A percentile compares a stretch with the other conserved stretches of the same genome.
Evolutionary conservation across 1,139 yeast species (phyloP).

Genomic region (Blastobotrys aristatus): DNA sequence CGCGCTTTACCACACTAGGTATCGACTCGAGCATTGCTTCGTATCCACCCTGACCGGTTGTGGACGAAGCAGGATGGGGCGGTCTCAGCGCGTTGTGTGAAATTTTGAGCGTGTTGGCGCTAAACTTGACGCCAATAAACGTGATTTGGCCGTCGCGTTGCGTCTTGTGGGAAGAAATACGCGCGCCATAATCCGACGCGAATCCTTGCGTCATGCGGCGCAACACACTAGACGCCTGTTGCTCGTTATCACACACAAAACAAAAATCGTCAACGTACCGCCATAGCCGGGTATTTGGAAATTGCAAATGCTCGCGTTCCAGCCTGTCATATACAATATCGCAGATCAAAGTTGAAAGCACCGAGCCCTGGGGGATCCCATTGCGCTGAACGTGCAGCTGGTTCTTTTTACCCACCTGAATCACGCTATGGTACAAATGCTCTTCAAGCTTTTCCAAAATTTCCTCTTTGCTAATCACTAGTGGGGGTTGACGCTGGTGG

Average conservation of each 20-base stretch:
- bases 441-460: constrained; percentile 27
- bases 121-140: constrained; percentile 5
- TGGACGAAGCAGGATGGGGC: neutral
- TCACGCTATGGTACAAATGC: constrained; percentile 41
- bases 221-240: constrained; percentile 9
- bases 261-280: constrained; percentile 86
- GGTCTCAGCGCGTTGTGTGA: too few relatives aligned
- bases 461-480: constrained; percentile 8
- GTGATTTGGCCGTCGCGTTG: constrained; percentile 24
- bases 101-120: neutral
- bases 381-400: constrained; percentile 43
- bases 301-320: constrained; percentile 42
- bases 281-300: constrained; percentile 41
- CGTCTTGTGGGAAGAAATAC: constrained; percentile 55
- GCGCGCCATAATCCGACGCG: constrained; percentile 54
- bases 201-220: constrained; percentile 35
- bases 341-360: constrained; percentile 70
- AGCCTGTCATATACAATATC: constrained; percentile 67
- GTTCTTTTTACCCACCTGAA: constrained; percentile 37
- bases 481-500: too few relatives aligned
- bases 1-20: neutral
- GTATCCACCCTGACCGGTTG: neutral
- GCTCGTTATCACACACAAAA: constrained; percentile 47
- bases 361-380: constrained; percentile 88
- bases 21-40: neutral